Conservation (phyloP, 1,284 basidiomycete species). For the Boletus smithii region DNA sequence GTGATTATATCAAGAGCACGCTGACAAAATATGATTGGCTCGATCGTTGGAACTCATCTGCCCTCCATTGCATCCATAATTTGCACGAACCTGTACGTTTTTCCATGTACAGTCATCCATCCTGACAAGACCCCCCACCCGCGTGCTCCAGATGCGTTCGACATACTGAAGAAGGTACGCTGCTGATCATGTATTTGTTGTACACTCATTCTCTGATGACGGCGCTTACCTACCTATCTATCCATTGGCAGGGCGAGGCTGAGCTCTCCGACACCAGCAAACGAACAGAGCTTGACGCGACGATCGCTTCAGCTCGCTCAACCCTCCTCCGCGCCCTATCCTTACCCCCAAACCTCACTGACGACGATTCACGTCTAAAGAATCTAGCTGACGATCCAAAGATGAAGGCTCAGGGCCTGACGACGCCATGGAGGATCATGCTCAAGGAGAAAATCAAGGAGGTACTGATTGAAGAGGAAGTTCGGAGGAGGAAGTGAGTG, state of each 20-base stretch:
- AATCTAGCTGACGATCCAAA: constrained; percentile 39
- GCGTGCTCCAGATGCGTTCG: constrained; percentile 79
- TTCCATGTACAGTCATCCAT: constrained; percentile 67
- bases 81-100: constrained; percentile 38
- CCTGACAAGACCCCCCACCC: constrained; percentile 80
- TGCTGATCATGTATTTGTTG: background rate
- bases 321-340: constrained; percentile 57
- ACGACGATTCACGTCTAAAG: constrained; percentile 55
- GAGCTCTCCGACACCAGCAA: constrained; percentile 72
- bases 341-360: constrained; percentile 54
- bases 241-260: constrained; percentile 60
- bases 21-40: constrained; percentile 24
- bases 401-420: constrained; percentile 33
- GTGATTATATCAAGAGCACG: constrained; percentile 13
- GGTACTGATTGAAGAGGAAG: constrained; percentile 77
- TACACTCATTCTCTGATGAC: background rate
- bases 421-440: constrained; percentile 60
- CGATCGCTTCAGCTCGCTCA: constrained; percentile 67
- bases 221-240: background rate
- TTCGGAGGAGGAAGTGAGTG: constrained; percentile 71
- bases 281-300: constrained; percentile 74
- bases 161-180: constrained; percentile 76
- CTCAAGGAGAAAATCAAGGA: constrained; percentile 70
- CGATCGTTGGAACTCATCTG: background rate
- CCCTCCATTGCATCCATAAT: constrained; percentile 1